A percentile compares a stretch with the other conserved stretches of the same genome.
phyloP scores from a whole-genome alignment of 805 yeast species.

The Pichia rugopelliculosa region DNA sequence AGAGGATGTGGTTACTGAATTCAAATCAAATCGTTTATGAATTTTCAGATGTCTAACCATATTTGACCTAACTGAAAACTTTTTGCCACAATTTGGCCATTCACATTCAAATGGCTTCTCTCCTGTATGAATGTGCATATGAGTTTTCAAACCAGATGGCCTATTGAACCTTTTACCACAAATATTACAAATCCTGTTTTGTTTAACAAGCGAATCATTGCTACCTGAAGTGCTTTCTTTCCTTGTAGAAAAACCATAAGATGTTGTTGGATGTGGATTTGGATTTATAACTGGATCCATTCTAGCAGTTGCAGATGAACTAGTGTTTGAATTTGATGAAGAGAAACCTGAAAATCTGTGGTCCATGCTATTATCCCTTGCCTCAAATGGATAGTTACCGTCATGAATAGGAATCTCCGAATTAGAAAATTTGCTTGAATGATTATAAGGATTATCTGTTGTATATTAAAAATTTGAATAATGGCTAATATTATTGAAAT shows the following conservation, averaged over 20 bases:
- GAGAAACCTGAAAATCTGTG: too few species aligned
- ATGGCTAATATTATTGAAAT: not conserved
- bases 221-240: constrained; percentile 4
- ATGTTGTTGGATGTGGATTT: not conserved
- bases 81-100: constrained; percentile 59
- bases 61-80: constrained; percentile 71
- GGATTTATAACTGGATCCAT: too few species aligned
- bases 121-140: constrained; percentile 75
- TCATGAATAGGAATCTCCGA: not conserved
- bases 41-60: constrained; percentile 72
- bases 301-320: too few species aligned
- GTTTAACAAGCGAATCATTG: not conserved
- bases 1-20: not conserved
- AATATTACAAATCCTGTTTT: constrained; percentile 7
- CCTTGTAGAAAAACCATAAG: not conserved
- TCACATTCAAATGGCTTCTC: constrained; percentile 61
- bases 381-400: not conserved
- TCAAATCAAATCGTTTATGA: constrained; percentile 34
- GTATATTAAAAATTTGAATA: not conserved
- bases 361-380: too few species aligned
- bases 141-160: constrained; percentile 77
- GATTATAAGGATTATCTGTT: not conserved
- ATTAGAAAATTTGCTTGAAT: not conserved
- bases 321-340: too few species aligned
- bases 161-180: constrained; percentile 56